Evolutionary conservation across 768 basidiomycete genomes (phyloP), one percentile per base, ranked within the genome.

Genomic region (Lentinula boryana): DNA sequence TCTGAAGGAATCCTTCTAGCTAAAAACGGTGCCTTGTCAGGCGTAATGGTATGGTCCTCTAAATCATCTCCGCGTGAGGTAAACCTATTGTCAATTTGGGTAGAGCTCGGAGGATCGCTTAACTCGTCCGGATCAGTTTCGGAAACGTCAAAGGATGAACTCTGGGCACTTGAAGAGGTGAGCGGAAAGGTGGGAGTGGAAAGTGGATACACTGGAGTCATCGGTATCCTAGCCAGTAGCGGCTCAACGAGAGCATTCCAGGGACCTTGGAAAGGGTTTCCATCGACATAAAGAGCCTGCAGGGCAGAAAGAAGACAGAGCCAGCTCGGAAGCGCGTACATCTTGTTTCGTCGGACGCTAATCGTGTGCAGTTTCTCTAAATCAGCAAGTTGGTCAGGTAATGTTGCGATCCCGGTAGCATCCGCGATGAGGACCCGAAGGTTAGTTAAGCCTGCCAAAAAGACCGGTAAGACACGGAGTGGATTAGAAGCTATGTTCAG

Each of bases 381-480:
- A 48, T 84, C 79, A 31, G 79, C 82, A 43, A 98, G 79, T 23
- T 88, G 80, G 56, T 86, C 81, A 3, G 95, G 93, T 9, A 99
- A 74, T 3, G 84, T 87, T 60, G 74, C 75, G 64, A 98, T 84
- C 35, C 90, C 89, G 62, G 93, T 98, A 2, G 85, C 82, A 74
- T 99, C 96, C n/a, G 93, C 91, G 59, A 94, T 91, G 69, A 98
- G 81, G 61, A 98, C 90, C 38, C 90, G 86, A 53, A 98, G 83
- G 64, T 86, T 85, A 5, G 77, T 73, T 32, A 98, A 79, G 61
- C 89, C 80, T 31, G 88, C 84, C 51, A 98, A 80, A 74, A 95
- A 98, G 31, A 86, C 79, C 15, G 97, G 97, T n/a, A 98, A 80
- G n/a, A 88, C 87, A 49, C 91, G 86, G 31, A 98, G 80, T 6